A percentile compares a stretch with the other conserved stretches of the same genome.
Conservation (phyloP, 2,329 filamentous ascomycete species). For the Colletotrichum sp. region DNA sequence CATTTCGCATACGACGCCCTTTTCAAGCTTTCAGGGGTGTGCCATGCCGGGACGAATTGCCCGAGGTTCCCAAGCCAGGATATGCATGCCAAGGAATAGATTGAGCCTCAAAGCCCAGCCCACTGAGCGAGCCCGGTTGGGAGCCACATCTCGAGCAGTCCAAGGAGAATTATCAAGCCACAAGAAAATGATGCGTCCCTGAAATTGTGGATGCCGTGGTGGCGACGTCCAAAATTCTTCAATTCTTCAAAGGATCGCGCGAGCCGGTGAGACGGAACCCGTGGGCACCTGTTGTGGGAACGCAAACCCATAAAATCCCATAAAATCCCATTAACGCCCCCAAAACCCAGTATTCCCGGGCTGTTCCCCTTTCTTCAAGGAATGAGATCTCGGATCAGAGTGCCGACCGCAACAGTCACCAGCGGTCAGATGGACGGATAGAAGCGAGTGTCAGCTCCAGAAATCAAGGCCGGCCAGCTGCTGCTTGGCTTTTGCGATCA, state of each 20-base stretch:
- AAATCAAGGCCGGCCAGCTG: not conserved
- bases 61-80: not conserved
- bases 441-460: conserved; percentile 1
- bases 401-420: not conserved
- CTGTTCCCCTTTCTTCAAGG: not conserved
- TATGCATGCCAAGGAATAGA: conserved; percentile 7
- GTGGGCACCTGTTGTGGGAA: not conserved
- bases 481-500: not conserved
- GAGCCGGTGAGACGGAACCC: not conserved
- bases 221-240: not conserved
- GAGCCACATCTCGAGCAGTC: not conserved
- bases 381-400: not conserved
- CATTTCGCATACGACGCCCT: not conserved
- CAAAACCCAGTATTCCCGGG: not conserved
- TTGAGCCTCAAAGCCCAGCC: conserved; percentile 13
- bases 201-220: not conserved
- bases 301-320: not conserved
- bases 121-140: not conserved
- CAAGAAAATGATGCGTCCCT: not conserved
- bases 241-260: conserved; percentile 1
- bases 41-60: not conserved
- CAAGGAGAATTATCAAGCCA: not conserved
- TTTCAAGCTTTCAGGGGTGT: not conserved
- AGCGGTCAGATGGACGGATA: not conserved
- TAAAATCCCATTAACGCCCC: not conserved